phyloP scores from a whole-genome alignment of 176 grass and related monocot genomes.

The Aechmea fasciata region DNA sequence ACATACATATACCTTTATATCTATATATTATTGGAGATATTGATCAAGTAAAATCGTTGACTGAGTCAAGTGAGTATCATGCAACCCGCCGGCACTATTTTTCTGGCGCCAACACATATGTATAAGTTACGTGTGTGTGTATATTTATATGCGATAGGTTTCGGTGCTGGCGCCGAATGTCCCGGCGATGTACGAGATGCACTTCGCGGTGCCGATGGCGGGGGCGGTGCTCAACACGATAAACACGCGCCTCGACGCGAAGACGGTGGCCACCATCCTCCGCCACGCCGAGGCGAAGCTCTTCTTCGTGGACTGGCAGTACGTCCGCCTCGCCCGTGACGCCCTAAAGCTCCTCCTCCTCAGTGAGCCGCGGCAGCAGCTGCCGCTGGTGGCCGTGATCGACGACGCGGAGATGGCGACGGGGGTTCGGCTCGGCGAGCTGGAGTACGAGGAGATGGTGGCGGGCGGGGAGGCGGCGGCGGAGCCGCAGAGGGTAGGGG shows the following conservation, averaged over 20 bases:
- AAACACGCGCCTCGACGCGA: slow-evolving; percentile 71
- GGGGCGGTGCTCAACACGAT: slow-evolving; percentile 67
- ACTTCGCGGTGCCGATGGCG: slow-evolving; percentile 71
- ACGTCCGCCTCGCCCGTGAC: slow-evolving; percentile 43
- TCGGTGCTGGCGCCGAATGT: slow-evolving; percentile 62
- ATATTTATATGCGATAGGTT: slow-evolving; percentile 6
- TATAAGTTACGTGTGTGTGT: too few relatives aligned
- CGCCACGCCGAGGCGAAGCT: slow-evolving; percentile 49
- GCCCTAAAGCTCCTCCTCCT: slow-evolving; percentile 26
- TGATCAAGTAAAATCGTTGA: too few relatives aligned
- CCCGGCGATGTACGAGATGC: slow-evolving; percentile 71
- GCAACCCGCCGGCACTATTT: background rate
- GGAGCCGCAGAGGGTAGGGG: background rate
- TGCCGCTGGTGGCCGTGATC: slow-evolving; percentile 43
- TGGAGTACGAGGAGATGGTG: slow-evolving; percentile 49
- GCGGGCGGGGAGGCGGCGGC: slow-evolving; percentile 17
- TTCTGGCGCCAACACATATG: background rate
- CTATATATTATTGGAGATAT: too few relatives aligned
- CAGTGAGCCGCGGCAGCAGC: background rate
- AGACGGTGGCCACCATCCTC: slow-evolving; percentile 44
- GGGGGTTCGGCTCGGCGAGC: slow-evolving; percentile 34
- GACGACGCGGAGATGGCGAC: slow-evolving; percentile 46
- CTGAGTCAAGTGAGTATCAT: too few relatives aligned
- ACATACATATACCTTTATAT: too few relatives aligned
- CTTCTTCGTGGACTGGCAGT: slow-evolving; percentile 50